A percentile compares a stretch with the other conserved stretches of the same genome.
phyloP scores from a whole-genome alignment of 2,329 filamentous ascomycete species.

The Mycogone perniciosa region DNA sequence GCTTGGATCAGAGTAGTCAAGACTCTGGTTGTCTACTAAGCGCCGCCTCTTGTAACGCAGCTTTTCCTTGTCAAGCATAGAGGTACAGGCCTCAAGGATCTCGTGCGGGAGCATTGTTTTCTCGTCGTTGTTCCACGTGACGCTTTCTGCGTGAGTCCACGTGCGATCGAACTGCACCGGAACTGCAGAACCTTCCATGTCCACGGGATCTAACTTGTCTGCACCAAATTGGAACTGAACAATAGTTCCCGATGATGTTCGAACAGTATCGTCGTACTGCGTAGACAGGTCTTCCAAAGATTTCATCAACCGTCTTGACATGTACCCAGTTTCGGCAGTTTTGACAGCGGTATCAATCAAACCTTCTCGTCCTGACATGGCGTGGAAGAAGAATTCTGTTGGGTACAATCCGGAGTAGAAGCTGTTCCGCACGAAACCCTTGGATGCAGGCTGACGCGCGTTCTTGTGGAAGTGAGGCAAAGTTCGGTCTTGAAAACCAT shows the following conservation, averaged over 20 bases:
- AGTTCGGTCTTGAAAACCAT: slow-evolving; percentile 94
- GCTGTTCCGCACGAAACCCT: slow-evolving; percentile 94
- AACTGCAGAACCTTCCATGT: slow-evolving; percentile 92
- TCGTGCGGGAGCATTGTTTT: slow-evolving; percentile 66
- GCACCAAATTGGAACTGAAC: slow-evolving; percentile 98
- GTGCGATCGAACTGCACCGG: slow-evolving; percentile 90
- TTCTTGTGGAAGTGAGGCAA: slow-evolving; percentile 95
- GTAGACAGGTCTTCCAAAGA: slow-evolving; percentile 91
- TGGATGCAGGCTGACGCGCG: slow-evolving; percentile 83
- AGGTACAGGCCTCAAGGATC: slow-evolving; percentile 61
- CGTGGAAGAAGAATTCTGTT: slow-evolving; percentile 95
- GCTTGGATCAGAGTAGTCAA: slow-evolving; percentile 64
- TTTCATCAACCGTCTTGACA: slow-evolving; percentile 98
- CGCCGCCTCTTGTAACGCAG: slow-evolving; percentile 55
- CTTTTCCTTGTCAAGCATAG: slow-evolving; percentile 62
- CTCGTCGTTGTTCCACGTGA: slow-evolving; percentile 76
- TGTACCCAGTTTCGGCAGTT: slow-evolving; percentile 97
- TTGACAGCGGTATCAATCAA: slow-evolving; percentile 98
- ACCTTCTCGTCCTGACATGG: slow-evolving; percentile 96
- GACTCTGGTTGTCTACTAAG: slow-evolving; percentile 53
- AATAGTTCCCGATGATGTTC: slow-evolving; percentile 80
- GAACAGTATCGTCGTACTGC: slow-evolving; percentile 89
- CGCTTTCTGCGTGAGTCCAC: slow-evolving; percentile 70
- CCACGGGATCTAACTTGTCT: slow-evolving; percentile 89
- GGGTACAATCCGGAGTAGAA: slow-evolving; percentile 91